phyloP scores from a whole-genome alignment of 1,139 yeast genomes.

The Zygosaccharomyces pseudobailii region DNA sequence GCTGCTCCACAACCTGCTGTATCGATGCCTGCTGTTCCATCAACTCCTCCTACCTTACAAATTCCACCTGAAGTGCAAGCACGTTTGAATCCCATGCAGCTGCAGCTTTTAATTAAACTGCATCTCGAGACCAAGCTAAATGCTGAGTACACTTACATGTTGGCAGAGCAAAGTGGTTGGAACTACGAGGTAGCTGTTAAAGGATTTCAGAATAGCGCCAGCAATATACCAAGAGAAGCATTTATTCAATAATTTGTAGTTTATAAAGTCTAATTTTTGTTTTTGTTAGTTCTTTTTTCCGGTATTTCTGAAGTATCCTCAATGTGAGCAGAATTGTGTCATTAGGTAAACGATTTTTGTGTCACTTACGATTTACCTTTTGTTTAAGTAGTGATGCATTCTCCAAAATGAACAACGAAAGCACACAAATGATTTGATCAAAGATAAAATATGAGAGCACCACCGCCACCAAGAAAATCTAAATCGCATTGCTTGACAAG shows the following conservation, averaged over 20 bases:
- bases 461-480: slow-evolving; percentile 31
- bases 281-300: not conserved
- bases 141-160: slow-evolving; percentile 73
- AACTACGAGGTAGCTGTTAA: slow-evolving; percentile 64
- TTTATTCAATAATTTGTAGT: slow-evolving; percentile 28
- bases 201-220: slow-evolving; percentile 63
- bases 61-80: slow-evolving; percentile 48
- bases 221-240: slow-evolving; percentile 57
- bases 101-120: slow-evolving; percentile 60
- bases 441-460: slow-evolving; percentile 28
- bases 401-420: not conserved
- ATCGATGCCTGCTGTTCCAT: slow-evolving; percentile 2
- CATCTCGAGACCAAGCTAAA: slow-evolving; percentile 72
- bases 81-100: slow-evolving; percentile 52
- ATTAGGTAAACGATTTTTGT: too few relatives aligned
- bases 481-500: slow-evolving; percentile 17
- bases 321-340: not conserved
- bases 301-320: too few relatives aligned
- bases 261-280: not conserved
- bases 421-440: not conserved
- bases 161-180: slow-evolving; percentile 88
- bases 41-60: slow-evolving; percentile 28
- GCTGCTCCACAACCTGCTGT: slow-evolving; percentile 1
- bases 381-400: not conserved
- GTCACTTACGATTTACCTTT: not conserved